Conservation (phyloP, 768 basidiomycete genomes). For the Rubroboletus pulcherrimus region DNA sequence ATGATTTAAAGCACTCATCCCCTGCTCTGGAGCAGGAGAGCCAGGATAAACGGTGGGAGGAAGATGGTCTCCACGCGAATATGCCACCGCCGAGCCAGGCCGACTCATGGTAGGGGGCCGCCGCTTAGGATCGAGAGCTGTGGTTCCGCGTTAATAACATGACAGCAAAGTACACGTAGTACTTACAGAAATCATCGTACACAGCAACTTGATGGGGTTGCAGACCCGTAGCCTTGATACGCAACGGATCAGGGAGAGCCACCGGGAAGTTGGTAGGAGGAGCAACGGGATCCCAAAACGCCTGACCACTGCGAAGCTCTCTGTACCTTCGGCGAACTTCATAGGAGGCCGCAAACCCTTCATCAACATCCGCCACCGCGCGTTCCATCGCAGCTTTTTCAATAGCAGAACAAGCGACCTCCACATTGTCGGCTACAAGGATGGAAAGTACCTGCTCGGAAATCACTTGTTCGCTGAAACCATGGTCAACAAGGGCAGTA, state of each 20-base stretch:
- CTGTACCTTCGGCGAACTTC: conserved; percentile 82
- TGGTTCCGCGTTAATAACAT: conserved; percentile 11
- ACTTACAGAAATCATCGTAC: conserved; percentile 90
- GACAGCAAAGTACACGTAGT: not conserved
- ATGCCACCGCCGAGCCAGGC: conserved; percentile 69
- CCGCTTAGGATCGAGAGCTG: conserved; percentile 57
- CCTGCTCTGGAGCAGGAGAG: conserved; percentile 61
- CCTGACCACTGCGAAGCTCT: conserved; percentile 69
- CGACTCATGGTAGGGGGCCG: conserved; percentile 50
- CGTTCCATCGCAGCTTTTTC: conserved; percentile 98
- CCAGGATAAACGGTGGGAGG: conserved; percentile 48
- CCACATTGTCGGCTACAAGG: conserved; percentile 88
- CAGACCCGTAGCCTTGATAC: conserved; percentile 79
- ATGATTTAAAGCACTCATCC: conserved; percentile 51
- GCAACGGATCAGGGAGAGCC: conserved; percentile 81
- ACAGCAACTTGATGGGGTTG: conserved; percentile 80
- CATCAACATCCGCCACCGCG: conserved; percentile 89
- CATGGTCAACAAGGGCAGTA: conserved; percentile 78
- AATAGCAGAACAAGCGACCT: conserved; percentile 89
- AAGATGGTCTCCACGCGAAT: conserved; percentile 45
- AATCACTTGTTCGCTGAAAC: conserved; percentile 84
- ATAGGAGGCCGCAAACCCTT: conserved; percentile 78
- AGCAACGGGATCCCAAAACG: conserved; percentile 88
- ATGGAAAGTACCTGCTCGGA: conserved; percentile 76
- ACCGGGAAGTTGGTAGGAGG: conserved; percentile 64